Base-by-base conservation (phyloP, 768 basidiomycete species). In the Podaxis sp. region DNA sequence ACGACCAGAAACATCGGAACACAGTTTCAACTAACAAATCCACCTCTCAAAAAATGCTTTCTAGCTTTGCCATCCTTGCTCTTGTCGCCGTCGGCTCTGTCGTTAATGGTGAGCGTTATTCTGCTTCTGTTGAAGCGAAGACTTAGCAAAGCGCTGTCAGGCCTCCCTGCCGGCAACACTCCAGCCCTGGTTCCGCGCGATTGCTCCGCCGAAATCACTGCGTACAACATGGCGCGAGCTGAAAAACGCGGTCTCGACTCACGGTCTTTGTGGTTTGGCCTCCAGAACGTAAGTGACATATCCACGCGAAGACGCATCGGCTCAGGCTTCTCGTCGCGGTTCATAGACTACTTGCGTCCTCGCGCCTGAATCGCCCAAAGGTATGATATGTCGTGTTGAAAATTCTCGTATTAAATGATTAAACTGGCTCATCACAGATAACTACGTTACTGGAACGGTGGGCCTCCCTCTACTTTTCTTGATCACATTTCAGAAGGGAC, bases 281-380 rank as follows among this genome's bases (percentile, higher is more conserved):
- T 69, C 47, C 51, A 68, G 40, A 70, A 72, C 63, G 71, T 70
- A 65, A 7, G 66, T 22, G 33, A 13, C 19, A 17, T 3, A 24
- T 17, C 25, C 17, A 11, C 4, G 24, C 49, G 8, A 3, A 12
- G 22, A 27, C 13, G 22, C 24, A 33, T 33, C 19, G 55, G 22
- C 53, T 59, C 40, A 66, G 37, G 24, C 4, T 50, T n/a, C 3
- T 12, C 13, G 27, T 53, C 40, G 8, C 22, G 15, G 29, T 12
- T 54, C 6, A 50, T 51, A 72, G 70, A 57, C 60, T 37, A 71
- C 71, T 36, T 72, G 71, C 36, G 63, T 70, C 37, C 61, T 66
- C 9, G 59, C 71, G 0, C 70, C 71, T 2, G 67, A 71, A 25
- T 64, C 66, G 7, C 41, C 63, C 12, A 49, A 57, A 55, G 62